phyloP scores from a whole-genome alignment of 179 eudicot species.

The Vitellaria paradoxa region DNA sequence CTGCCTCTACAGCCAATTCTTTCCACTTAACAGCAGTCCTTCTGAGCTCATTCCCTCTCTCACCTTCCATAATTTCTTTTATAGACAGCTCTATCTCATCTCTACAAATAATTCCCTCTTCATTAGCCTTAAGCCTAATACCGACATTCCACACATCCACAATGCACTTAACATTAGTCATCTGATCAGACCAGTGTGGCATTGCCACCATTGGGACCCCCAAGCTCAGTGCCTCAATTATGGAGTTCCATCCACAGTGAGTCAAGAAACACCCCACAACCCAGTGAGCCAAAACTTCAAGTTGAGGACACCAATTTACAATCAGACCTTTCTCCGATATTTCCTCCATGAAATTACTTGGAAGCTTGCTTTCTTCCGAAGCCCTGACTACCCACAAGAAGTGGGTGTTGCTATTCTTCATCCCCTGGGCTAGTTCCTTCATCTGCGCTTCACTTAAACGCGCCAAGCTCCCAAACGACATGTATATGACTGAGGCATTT shows the following conservation, averaged over 20 bases:
- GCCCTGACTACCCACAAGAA: slow-evolving; percentile 19
- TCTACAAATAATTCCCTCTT: slow-evolving; percentile 32
- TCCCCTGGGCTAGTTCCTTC: slow-evolving; percentile 48
- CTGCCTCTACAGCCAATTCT: slow-evolving; percentile 38
- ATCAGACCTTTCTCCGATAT: slow-evolving; percentile 5
- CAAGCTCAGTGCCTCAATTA: slow-evolving; percentile 40
- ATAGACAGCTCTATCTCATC: slow-evolving; percentile 41
- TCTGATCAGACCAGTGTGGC: slow-evolving; percentile 75
- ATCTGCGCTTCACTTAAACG: slow-evolving; percentile 30
- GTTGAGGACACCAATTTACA: slow-evolving; percentile 30
- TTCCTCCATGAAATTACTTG: neutral
- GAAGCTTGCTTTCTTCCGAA: slow-evolving; percentile 10
- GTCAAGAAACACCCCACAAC: slow-evolving; percentile 45
- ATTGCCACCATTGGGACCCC: slow-evolving; percentile 68
- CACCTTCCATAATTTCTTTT: slow-evolving; percentile 54
- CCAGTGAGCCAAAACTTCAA: slow-evolving; percentile 31
- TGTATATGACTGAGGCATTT: slow-evolving; percentile 36
- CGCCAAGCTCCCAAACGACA: slow-evolving; percentile 61
- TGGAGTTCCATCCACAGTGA: slow-evolving; percentile 64
- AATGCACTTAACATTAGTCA: slow-evolving; percentile 58
- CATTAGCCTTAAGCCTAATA: slow-evolving; percentile 34
- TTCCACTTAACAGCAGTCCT: slow-evolving; percentile 47
- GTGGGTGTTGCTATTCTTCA: neutral
- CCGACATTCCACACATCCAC: slow-evolving; percentile 64
- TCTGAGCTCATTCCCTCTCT: slow-evolving; percentile 24